Evolutionary conservation across 495 filamentous ascomycete genomes (phyloP), one percentile per base, ranked within the genome.

Genomic region (Penicillium odoratum): DNA sequence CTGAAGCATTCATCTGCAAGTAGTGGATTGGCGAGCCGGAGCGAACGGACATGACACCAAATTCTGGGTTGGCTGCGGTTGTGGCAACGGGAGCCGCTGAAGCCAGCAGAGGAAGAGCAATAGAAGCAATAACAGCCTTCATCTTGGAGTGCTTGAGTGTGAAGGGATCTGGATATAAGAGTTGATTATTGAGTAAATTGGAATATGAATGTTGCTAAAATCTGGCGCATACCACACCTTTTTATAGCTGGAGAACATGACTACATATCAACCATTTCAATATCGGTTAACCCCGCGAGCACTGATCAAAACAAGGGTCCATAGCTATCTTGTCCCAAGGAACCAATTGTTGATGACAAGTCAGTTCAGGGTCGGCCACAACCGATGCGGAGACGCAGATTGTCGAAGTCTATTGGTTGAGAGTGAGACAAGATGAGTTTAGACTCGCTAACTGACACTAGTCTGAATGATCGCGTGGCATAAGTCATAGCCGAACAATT

Each of bases 11-110:
- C 59, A 80, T 55, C 51, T 67, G 55, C 7, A 65, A 47, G 58
- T 69, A 67, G 61, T 80, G 76, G 65, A 80, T 72, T 16, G 74
- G 73, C 1, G 72, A 77, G 42, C 55, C 74, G 4, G 75, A 78
- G 55, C 71, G 74, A 42, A 59, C 42, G 55, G 77, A 60, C 68
- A 75, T 74, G 34, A 75, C 68, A 42, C 59, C 53, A 62, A 76
- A 76, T 6, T 26, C 28, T 36, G 63, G 49, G 55, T 59, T 66
- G 53, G 63, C 28, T 7, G 58, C 48, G 10, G 45, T 13, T 45
- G 57, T 29, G 21, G 29, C 29, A 13, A 18, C 25, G 10, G 49
- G 25, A n/a, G 63, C 69, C 9, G 71, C 69, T 18, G 66, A 61
- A 7, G 69, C 69, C 57, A 69, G 46, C 5, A 75, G 54, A 43